Conservation (phyloP, 306 rosid species). For the Cicer cuneatum region DNA sequence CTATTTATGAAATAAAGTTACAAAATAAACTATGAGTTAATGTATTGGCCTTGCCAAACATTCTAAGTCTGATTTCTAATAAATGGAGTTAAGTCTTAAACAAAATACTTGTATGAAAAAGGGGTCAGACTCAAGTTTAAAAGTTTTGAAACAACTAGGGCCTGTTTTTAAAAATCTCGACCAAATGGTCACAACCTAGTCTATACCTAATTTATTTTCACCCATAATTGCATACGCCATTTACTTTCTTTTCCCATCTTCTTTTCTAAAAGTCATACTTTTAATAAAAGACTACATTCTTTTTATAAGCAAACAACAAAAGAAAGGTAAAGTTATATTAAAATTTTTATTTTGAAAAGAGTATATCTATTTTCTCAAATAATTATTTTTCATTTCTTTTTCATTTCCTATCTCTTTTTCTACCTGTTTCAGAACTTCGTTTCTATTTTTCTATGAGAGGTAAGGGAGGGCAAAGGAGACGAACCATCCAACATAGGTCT, state of each 20-base stretch:
- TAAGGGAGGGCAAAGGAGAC: not conserved
- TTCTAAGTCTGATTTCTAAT: not conserved
- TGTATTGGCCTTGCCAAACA: not conserved
- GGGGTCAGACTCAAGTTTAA: not conserved
- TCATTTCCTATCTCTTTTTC: not conserved
- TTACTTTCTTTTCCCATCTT: slow-evolving; percentile 6
- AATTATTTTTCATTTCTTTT: not conserved
- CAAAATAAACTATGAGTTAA: not conserved
- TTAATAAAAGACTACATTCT: slow-evolving; percentile 6
- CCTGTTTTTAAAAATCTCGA: not conserved
- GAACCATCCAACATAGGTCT: not conserved
- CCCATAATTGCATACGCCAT: slow-evolving; percentile 11
- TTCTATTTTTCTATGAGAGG: not conserved
- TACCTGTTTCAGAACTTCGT: not conserved
- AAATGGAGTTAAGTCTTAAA: not conserved
- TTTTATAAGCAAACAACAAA: not conserved
- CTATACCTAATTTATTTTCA: not conserved
- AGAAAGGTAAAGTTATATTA: not conserved
- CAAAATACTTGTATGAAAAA: not conserved
- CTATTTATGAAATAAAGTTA: not conserved
- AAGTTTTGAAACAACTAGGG: slow-evolving; percentile 4
- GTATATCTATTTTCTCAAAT: not conserved
- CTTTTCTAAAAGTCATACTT: not conserved
- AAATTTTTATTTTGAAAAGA: not conserved
- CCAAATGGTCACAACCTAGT: not conserved